Evolutionary conservation across 176 grass and related monocot species (phyloP).

Genomic region (Rhynchospora breviuscula): DNA sequence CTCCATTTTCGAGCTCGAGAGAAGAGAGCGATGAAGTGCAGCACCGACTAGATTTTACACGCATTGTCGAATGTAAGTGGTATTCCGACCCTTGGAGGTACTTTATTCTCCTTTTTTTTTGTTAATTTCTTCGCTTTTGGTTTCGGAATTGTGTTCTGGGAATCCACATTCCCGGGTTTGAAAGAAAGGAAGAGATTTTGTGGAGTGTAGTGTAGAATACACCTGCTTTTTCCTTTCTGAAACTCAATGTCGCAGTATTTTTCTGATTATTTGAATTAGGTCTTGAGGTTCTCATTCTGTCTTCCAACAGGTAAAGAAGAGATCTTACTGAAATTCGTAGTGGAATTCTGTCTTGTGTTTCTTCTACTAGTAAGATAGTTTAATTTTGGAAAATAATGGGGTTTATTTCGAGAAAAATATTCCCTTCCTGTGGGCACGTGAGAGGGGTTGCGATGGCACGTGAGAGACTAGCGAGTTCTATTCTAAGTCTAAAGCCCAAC

Average conservation of each 20-base stretch:
- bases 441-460: too few relatives aligned
- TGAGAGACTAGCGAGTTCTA: too few relatives aligned
- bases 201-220: background rate
- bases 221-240: background rate
- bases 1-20: background rate
- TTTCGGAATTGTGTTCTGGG: background rate
- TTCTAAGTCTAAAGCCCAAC: too few relatives aligned
- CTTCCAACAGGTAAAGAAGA: background rate
- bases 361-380: background rate
- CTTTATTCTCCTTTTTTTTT: background rate
- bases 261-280: background rate
- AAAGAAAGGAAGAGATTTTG: background rate
- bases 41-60: background rate
- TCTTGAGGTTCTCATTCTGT: background rate
- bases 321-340: conserved; percentile 8
- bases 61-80: background rate
- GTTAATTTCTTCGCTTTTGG: background rate
- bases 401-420: conserved; percentile 68
- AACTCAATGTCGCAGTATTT: background rate
- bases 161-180: background rate
- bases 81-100: background rate
- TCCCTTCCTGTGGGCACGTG: conserved; percentile 90
- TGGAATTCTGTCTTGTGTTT: background rate
- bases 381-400: conserved; percentile 43
- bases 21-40: background rate